phyloP scores from a whole-genome alignment of 495 filamentous ascomycete species.

The Penicillium angulare region DNA sequence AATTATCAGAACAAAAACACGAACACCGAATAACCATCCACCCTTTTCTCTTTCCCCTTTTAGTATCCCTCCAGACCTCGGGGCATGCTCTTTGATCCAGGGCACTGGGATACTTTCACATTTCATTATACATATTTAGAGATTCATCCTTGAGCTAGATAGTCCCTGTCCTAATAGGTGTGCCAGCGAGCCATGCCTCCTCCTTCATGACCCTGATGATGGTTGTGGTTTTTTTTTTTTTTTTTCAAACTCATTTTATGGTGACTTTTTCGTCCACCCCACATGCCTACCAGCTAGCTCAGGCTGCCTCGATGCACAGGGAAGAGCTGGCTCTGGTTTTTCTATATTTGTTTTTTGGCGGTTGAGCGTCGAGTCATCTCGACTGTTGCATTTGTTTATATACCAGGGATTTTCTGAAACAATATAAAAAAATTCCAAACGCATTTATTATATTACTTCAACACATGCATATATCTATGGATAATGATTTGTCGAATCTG shows the following conservation, averaged over 20 bases:
- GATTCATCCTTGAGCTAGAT: conserved; percentile 16
- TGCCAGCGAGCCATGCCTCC: conserved; percentile 9
- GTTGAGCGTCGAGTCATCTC: conserved; percentile 1
- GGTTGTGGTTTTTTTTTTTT: conserved; percentile 17
- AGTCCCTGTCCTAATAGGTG: conserved; percentile 23
- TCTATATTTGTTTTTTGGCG: conserved; percentile 6
- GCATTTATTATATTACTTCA: background rate
- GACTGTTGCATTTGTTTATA: conserved; percentile 14
- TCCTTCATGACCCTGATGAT: conserved; percentile 28
- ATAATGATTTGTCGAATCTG: background rate
- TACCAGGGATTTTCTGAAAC: conserved; percentile 8
- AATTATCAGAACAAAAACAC: background rate
- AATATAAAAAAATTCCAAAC: conserved; percentile 21
- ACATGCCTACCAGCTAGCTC: too few relatives aligned
- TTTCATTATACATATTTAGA: conserved; percentile 28
- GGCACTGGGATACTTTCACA: conserved; percentile 13
- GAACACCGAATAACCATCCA: background rate
- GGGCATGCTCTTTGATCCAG: background rate
- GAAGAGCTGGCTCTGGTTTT: conserved; percentile 11
- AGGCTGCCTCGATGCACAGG: too few relatives aligned
- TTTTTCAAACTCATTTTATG: background rate
- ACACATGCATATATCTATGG: background rate
- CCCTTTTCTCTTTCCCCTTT: background rate
- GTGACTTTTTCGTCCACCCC: background rate
- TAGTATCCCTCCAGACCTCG: background rate